Conservation (phyloP, 192 early-diverging fungal species). For the Backusella tuberculispora region DNA sequence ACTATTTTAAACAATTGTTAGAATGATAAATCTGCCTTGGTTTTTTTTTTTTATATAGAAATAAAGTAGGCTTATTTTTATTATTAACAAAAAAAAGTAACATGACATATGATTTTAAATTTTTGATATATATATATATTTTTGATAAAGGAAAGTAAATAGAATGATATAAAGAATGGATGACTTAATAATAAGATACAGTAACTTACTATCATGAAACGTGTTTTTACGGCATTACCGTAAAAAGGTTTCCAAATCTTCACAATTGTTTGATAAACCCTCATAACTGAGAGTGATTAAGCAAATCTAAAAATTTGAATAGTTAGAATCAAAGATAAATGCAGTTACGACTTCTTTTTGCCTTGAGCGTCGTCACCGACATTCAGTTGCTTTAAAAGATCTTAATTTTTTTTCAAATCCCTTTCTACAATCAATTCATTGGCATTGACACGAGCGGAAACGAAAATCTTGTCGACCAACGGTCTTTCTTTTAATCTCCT, state of each 20-base stretch:
- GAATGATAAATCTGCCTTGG: too few species aligned
- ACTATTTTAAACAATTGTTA: too few species aligned
- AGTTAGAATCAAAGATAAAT: not conserved
- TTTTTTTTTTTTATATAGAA: too few species aligned
- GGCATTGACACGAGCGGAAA: not conserved
- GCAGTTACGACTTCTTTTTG: not conserved
- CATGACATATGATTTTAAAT: too few species aligned
- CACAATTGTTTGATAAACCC: constrained; percentile 2
- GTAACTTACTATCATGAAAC: constrained; percentile 11
- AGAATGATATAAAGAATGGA: too few species aligned
- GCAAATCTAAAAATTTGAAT: constrained; percentile 19
- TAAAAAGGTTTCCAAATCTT: not conserved
- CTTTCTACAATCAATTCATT: constrained; percentile 18
- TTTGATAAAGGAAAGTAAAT: too few species aligned
- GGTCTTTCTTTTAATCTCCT: constrained; percentile 24
- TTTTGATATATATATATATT: too few species aligned
- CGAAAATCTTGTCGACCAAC: constrained; percentile 14
- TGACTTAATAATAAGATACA: not conserved
- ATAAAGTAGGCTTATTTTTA: too few species aligned
- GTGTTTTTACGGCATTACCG: constrained; percentile 9
- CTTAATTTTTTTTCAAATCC: constrained; percentile 21
- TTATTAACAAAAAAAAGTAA: too few species aligned
- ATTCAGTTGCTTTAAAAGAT: constrained; percentile 16
- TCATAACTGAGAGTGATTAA: constrained; percentile 17
- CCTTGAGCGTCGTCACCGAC: not conserved